Evolutionary conservation across 2,329 filamentous ascomycete species (phyloP).

Genomic region (Stemphylium vesicarium): DNA sequence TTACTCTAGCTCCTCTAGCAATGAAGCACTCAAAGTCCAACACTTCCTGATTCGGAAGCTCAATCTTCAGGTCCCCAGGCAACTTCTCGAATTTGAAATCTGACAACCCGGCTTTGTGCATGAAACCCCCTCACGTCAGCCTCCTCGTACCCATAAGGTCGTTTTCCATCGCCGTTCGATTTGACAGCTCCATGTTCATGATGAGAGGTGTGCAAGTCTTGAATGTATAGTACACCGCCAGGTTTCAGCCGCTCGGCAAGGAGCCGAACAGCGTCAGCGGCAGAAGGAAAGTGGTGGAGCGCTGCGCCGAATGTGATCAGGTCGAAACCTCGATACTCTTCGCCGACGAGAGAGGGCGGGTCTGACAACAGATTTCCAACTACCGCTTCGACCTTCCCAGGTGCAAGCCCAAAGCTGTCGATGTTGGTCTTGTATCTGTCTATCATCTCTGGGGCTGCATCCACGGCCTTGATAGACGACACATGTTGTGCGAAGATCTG

Average conservation of each 20-base stretch:
- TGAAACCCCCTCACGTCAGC: background rate
- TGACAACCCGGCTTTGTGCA: background rate
- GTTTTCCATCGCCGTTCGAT: background rate
- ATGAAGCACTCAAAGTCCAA: background rate
- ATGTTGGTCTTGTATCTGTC: constrained; percentile 5
- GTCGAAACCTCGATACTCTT: background rate
- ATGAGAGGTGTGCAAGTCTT: constrained; percentile 4
- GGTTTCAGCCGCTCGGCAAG: background rate
- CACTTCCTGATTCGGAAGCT: background rate
- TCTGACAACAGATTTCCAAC: background rate
- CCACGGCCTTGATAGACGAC: constrained; percentile 11
- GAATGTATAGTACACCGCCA: constrained; percentile 10
- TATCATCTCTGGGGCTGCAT: constrained; percentile 11
- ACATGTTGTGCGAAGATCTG: constrained; percentile 12
- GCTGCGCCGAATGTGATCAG: constrained; percentile 1
- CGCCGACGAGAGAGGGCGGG: background rate
- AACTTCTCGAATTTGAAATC: background rate
- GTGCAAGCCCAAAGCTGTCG: background rate
- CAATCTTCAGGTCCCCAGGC: background rate
- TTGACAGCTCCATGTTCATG: too few relatives aligned
- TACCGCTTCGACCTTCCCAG: background rate
- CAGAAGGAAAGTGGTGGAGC: background rate
- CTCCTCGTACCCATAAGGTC: background rate
- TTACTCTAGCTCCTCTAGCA: background rate
- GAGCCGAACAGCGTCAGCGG: background rate